Conservation (phyloP, 306 rosid species). For the Chamaecrista fasciculata region DNA sequence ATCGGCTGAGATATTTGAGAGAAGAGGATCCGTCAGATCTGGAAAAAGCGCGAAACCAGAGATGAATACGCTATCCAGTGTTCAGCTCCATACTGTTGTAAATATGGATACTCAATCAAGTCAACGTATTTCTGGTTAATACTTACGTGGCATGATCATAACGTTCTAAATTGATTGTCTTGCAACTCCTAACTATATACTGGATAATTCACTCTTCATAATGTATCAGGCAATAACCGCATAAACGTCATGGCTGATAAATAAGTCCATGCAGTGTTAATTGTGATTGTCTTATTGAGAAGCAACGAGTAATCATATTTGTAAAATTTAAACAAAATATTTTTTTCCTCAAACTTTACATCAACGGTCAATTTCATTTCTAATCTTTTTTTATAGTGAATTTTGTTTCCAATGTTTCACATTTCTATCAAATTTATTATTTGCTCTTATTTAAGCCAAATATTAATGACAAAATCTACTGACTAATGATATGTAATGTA, state of each 20-base stretch:
- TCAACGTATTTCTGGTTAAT: background rate
- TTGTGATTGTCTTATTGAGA: too few relatives aligned
- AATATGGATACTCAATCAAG: accelerated
- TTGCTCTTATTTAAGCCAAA: too few relatives aligned
- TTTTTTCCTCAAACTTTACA: too few relatives aligned
- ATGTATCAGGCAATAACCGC: background rate
- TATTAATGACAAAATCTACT: too few relatives aligned
- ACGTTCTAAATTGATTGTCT: background rate
- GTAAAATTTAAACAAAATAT: too few relatives aligned
- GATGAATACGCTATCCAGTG: background rate
- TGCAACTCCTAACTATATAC: background rate
- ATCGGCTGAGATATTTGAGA: conserved; percentile 9
- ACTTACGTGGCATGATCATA: background rate
- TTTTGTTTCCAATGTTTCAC: too few relatives aligned
- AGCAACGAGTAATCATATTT: too few relatives aligned
- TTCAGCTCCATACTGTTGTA: background rate
- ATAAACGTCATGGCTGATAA: too few relatives aligned
- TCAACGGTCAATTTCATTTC: too few relatives aligned
- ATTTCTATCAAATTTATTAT: too few relatives aligned
- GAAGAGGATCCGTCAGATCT: conserved; percentile 37
- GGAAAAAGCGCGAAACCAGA: conserved; percentile 33
- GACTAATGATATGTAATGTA: too few relatives aligned
- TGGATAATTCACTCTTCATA: background rate
- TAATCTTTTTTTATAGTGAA: too few relatives aligned
- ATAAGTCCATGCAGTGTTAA: background rate